These are phyloP conservation scores for Hanseniaspora mollemarum DNA, from an alignment of 805 yeast species.

Conservation along the genomic window DNA sequence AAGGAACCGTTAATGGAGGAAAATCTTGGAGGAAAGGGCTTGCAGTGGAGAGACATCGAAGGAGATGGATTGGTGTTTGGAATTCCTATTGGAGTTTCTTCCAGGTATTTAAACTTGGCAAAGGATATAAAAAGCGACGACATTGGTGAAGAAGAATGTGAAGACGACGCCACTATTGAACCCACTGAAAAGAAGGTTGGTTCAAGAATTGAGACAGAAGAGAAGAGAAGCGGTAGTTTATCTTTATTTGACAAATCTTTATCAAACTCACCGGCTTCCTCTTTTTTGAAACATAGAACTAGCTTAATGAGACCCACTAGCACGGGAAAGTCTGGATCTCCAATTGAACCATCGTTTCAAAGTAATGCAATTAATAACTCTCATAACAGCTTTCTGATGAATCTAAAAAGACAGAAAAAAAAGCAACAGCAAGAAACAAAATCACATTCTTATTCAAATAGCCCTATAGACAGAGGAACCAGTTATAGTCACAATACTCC, in stretches of 20 bases:
- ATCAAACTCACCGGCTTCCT: background rate
- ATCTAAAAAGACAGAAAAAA: conserved; percentile 1
- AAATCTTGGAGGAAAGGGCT: conserved; percentile 24
- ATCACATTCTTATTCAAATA: background rate
- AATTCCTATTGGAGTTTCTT: conserved; percentile 4
- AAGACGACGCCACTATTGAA: background rate
- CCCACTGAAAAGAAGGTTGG: background rate
- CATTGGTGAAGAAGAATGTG: background rate
- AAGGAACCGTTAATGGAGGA: conserved; percentile 27
- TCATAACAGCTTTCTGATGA: conserved; percentile 10
- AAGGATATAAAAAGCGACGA: background rate
- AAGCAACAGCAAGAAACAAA: background rate
- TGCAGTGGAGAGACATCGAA: conserved; percentile 31
- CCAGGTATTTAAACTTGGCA: background rate
- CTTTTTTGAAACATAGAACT: background rate
- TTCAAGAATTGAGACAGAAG: background rate
- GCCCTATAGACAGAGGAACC: background rate
- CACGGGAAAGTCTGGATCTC: background rate
- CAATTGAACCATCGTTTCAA: background rate
- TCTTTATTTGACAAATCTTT: background rate
- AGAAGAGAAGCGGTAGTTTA: background rate
- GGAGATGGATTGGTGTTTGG: conserved; percentile 28
- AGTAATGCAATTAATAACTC: background rate
- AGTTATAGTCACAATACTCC: no score
- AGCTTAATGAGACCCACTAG: background rate